Evolutionary conservation across 2,329 filamentous ascomycete species (phyloP), one percentile per base, ranked within the genome.

Genomic region (Aspergillus cejpii): DNA sequence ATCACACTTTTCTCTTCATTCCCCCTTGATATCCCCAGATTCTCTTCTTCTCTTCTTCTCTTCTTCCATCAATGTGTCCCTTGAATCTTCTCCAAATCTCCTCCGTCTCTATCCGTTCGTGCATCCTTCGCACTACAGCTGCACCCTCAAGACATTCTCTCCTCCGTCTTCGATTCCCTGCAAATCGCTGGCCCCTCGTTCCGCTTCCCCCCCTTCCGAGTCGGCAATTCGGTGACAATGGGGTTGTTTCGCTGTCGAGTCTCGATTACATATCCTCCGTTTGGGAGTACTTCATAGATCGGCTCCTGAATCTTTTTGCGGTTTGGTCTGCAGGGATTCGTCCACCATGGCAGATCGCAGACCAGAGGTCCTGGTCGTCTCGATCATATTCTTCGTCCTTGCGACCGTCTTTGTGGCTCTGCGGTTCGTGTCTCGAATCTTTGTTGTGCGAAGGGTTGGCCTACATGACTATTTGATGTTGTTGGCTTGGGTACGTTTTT

Each of bases 391-490:
- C 41, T 76, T 90, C 50, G 76, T 76, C 17, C 64, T 90, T 41
- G 81, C 86, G 41, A 84, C 84, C 29, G 59, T 85, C 43, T 91
- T 94, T 61, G 86, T 95, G 54, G 74, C 74, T 33, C 76, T 86
- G 27, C 81, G 90, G 43, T 73, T 94, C 54, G 69, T 87, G 33
- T 88, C 85, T 48, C 79, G 89, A 21, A 74, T 79, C 39, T 79
- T 77, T 37, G 83, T 96, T 39, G 83, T 95, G 44, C 80, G 79
- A 54, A 81, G 77, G 43, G 68, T 88, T 41, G 81, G 77, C 44
- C 78, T 79, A 72, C 88, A 94, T 67, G 90, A 95, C 72, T 85
- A 83, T 66, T 79, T 86, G 56, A 92, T 95, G 65, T 66, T 88
- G 8, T 53, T 86, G 31, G 87, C 89, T 44, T 95, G 88, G 90